Conservation (phyloP, 2,329 filamentous ascomycete species). For the Pseudogymnoascus sp. region DNA sequence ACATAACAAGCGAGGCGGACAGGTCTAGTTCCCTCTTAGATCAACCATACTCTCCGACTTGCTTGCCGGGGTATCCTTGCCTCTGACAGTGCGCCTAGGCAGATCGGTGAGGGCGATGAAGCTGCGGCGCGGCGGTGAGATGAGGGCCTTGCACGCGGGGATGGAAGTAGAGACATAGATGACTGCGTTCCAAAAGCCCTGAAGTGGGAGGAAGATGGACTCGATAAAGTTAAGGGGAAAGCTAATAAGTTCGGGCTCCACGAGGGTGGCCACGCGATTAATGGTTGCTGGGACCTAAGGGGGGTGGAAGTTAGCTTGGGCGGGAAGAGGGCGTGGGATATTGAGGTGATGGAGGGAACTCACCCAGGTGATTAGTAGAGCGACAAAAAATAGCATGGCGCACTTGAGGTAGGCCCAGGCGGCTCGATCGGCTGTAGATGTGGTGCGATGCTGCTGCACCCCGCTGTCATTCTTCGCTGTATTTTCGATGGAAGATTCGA, state of each 20-base stretch:
- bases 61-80: neutral
- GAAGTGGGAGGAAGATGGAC: constrained; percentile 63
- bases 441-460: neutral
- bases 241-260: constrained; percentile 41
- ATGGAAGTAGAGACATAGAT: constrained; percentile 59
- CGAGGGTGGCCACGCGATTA: constrained; percentile 65
- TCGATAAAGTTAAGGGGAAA: constrained; percentile 55
- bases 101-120: neutral
- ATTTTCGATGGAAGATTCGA: neutral
- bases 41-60: constrained; percentile 3
- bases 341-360: constrained; percentile 72
- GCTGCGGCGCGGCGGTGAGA: neutral
- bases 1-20: neutral
- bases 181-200: constrained; percentile 75
- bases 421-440: constrained; percentile 43
- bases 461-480: neutral
- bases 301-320: constrained; percentile 41
- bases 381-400: constrained; percentile 61
- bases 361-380: constrained; percentile 64
- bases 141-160: neutral
- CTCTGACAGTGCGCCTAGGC: neutral
- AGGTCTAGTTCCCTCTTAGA: neutral
- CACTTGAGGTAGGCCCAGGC: constrained; percentile 63
- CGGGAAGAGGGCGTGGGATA: constrained; percentile 52
- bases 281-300: constrained; percentile 53